Base-by-base conservation (phyloP, 805 yeast species). In the Torulaspora franciscae region DNA sequence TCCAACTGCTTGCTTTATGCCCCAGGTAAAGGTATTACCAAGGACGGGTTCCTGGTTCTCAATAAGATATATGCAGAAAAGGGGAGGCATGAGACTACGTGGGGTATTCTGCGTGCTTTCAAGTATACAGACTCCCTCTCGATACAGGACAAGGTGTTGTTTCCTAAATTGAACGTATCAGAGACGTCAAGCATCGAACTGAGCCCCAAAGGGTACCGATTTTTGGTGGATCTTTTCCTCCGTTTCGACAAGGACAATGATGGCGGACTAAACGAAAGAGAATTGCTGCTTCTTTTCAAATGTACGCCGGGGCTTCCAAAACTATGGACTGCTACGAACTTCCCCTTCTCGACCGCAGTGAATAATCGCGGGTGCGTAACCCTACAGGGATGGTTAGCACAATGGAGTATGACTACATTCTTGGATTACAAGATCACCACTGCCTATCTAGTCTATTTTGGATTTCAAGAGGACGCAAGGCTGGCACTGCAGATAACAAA, bases 361-460 rank as follows among this genome's bases (percentile, higher is more conserved):
- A 90, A 89, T 60, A 96, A 89, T 52, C 82, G 81, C 50, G 97
- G 96, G 0, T 77, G 80, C 60, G 89, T 93, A 3, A 88, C 98
- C 0, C 66, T 93, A 23, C 99, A 95, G 67, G 99, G 99, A 2
- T 93, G 99, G 99, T 68, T 93, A 30, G 99, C 99, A 0, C 98
- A 91, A 58, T 93, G 99, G 99, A 83, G 91, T 55, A 85, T 93
- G 85, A 88, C 96, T 0, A 91, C 98, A 0, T 89, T 80, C 54
- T 68, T 93, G 25, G 95, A 90, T 56, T 80, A 85, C 59, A 80
- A 76, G 54, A 83, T 88, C 0, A 89, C 98, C 0, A 73, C 93
- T 40, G 95, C 88, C 40, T 93, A 91, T 57, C 67, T 93, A 49
- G 95, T 95, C 0, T 87, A 86, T 67, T 73, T 93, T 45, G 99